Conservation (phyloP, 805 yeast species). For the Sungouiella blattae region DNA sequence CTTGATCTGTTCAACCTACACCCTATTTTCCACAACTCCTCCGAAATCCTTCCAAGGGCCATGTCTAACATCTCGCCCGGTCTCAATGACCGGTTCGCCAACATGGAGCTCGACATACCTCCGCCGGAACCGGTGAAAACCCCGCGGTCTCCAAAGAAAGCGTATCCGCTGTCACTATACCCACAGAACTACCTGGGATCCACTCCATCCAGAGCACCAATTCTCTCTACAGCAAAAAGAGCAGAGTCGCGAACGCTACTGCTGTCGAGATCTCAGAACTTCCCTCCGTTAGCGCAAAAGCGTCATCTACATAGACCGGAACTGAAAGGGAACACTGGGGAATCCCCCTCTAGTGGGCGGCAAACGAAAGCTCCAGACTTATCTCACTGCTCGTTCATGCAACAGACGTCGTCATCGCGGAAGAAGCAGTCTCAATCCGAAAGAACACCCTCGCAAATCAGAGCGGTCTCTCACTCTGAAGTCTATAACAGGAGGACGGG, state of each 20-base stretch:
- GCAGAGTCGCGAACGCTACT: constrained; percentile 17
- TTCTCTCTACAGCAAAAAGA: constrained; percentile 19
- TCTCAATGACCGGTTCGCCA: constrained; percentile 30
- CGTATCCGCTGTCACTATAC: constrained; percentile 7
- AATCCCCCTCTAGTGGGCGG: too few species aligned
- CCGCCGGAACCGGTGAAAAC: background rate
- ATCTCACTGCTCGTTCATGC: constrained; percentile 35
- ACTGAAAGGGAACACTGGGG: too few species aligned
- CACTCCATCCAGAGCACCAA: constrained; percentile 19
- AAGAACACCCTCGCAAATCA: constrained; percentile 4
- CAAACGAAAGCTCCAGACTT: constrained; percentile 9
- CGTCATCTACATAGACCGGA: constrained; percentile 9
- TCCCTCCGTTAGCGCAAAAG: constrained; percentile 7
- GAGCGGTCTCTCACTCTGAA: constrained; percentile 13
- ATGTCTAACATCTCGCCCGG: constrained; percentile 17
- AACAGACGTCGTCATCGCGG: constrained; percentile 36
- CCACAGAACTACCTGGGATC: constrained; percentile 8
- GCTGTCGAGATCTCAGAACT: background rate
- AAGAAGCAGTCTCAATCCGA: constrained; percentile 21
- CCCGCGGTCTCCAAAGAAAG: constrained; percentile 7
- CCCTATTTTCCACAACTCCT: background rate
- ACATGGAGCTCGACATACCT: constrained; percentile 21
- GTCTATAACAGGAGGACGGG: constrained; percentile 7
- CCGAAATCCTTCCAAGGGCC: too few species aligned
- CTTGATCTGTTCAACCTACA: too few species aligned